Evolutionary conservation across 345 rosid genomes (phyloP), one percentile per base, ranked within the genome.

Genomic region (Camelina neglecta): DNA sequence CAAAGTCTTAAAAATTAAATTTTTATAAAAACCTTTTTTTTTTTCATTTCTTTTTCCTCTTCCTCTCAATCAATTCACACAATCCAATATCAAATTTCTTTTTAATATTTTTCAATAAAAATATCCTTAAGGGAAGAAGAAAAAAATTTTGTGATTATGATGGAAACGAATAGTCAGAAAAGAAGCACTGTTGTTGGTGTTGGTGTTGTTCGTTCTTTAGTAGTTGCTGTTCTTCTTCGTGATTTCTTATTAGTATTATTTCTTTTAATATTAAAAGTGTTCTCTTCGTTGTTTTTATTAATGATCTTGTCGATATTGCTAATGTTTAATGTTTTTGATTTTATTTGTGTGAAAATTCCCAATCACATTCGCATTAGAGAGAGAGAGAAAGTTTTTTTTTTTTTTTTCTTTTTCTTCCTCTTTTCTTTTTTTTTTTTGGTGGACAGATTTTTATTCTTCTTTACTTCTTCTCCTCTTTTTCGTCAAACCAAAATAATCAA

Each of bases 261-360:
- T 75, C 69, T 53, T 67, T 67, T 77, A 62, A 55, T 56, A 76
- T 79, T 41, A 44, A 53, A 53, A 48, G 63, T 35, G 21, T 47
- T 58, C 11, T 57, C 44, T 11, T 39, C 42, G 42, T 39, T 38
- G 10, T 41, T 39, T 35, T 51, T 78, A 73, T 72, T 72, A 78
- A 78, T 78, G 81, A 78, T 78, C 81, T 73, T 78, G 74, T 78
- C 81, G 74, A 73, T 72, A 67, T 61, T 55, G 67, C 56, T 26
- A 70, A 69, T 47, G 66, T 69, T 72, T 76, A 80, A 62, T 55
- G 72, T 71, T 75, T 63, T 65, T 50, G 67, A 62, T 68, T 61
- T 69, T 79, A 58, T 50, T 74, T 67, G 81, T 70, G 67, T 29
- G 31, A 29, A 66, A 82, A 59, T 80, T 87, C 95, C 84, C 83